Evolutionary conservation across 495 filamentous ascomycete genomes (phyloP), one percentile per base, ranked within the genome.

Genomic region (Pseudoneurospora amorphoporcata): DNA sequence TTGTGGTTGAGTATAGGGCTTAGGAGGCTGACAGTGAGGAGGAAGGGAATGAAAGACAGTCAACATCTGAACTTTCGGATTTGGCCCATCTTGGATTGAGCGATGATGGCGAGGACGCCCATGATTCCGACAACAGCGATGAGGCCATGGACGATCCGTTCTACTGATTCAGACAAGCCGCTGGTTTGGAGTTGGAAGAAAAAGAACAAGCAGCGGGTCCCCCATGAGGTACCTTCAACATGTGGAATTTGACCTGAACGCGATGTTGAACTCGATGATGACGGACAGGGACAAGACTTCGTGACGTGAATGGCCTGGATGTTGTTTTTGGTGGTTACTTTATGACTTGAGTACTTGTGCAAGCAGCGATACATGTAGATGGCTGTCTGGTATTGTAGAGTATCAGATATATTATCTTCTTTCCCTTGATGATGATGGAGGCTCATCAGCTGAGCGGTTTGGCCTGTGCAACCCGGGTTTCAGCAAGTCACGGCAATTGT

Each of bases 1-100:
- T 90, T 77, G 93, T 96, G 10, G 84, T 97, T 43, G 93, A 97
- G 74, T 90, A 93, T 35, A 75, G 79, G 68, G 77, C 70, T 42
- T 72, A 69, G 71, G 14, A 35, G 16, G 47, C 47, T 53, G 19
- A 14, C 19, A 3, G 68, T 79, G 40, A 17, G 14, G 42, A n/a
- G 17, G 8, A 9, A n/a, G 42, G 7, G 7, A 8, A 2, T 17
- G 16, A 8, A 45, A 19, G n/a, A 9, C n/a, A 17, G 19, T 47
- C 0, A 1, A 4, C n/a, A 17, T 3, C 42, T 8, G 17, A 47
- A 47, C 43, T 47, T 47, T 47, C n/a, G 17, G 7, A 17, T 45
- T 7, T 41, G 40, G 4, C 1, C 43, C 17, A 47, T n/a, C 16
- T 43, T 8, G 17, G 8, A n/a, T 6, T 43, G 6, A 12, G 42